Evolutionary conservation across 2,329 filamentous ascomycete genomes (phyloP).

Genomic region (Beauveria medogensis): DNA sequence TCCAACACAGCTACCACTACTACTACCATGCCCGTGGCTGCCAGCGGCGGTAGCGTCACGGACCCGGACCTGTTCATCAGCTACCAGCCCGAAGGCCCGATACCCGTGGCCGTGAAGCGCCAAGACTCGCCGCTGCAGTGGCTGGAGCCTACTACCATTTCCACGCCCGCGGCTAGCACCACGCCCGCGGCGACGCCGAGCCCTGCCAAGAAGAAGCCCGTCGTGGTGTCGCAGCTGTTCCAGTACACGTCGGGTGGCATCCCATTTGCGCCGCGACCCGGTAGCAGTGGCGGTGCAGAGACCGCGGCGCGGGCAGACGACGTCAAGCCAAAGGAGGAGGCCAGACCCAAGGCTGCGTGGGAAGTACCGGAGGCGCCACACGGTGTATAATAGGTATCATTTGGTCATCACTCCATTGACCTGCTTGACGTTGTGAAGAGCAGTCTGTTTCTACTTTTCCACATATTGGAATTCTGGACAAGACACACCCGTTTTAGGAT

Average conservation of each 20-base stretch:
- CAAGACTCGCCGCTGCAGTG: conserved; percentile 38
- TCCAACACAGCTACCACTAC: neutral
- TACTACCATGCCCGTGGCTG: neutral
- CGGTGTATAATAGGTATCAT: neutral
- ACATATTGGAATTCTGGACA: neutral
- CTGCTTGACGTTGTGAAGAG: neutral
- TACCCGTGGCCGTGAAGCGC: conserved; percentile 28
- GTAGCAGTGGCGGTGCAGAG: neutral
- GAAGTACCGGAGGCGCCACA: conserved; percentile 22
- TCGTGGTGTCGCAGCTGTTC: conserved; percentile 19
- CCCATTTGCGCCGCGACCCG: conserved; percentile 34
- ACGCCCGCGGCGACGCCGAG: conserved; percentile 24
- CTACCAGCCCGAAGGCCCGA: conserved; percentile 48
- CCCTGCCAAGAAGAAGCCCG: conserved; percentile 26
- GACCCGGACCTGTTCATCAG: conserved; percentile 39
- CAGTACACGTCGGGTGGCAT: conserved; percentile 37
- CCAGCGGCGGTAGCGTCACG: conserved; percentile 10
- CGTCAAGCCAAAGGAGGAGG: neutral
- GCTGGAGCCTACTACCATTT: conserved; percentile 43
- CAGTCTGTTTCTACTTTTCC: neutral
- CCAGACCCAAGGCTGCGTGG: neutral
- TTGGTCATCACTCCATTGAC: neutral
- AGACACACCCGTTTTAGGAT: neutral
- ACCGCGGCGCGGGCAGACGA: neutral
- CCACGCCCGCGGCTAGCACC: conserved; percentile 26